Base-by-base conservation (phyloP, 129 eudicot genomes). In the Arctium lappa region DNA sequence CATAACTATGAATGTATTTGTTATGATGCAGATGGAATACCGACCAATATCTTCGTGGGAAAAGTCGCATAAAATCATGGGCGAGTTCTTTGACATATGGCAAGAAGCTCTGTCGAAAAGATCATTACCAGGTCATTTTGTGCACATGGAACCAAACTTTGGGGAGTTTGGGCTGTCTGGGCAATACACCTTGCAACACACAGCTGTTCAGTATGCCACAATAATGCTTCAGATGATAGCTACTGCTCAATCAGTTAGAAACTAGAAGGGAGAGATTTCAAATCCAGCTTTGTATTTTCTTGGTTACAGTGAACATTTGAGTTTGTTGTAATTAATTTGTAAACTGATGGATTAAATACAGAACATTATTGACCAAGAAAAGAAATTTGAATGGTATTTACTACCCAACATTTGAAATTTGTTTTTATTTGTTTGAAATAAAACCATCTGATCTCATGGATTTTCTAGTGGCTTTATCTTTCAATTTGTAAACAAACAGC, bases 101-200 rank as follows among this genome's bases (percentile, higher is more conserved):
- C 93, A 89, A 73, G 97, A 92, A 39, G 91, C 94, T 80, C 76
- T 95, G 32, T 77, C 92, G 1, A 95, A 91, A 84, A 87, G 93
- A 86, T 88, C 94, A 40, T 89, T 93, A 56, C 97, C 97, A 4
- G 98, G 98, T 82, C 98, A 91, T 84, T 95, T 95, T 72, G 92
- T 88, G 46, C 98, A 90, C 82, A 88, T 84, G 79, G 97, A 91
- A 87, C 96, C 97, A 37, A 90, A 87, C 84, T 92, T 92, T 60
- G 69, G 82, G 1, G 98, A 95, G 77, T 95, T 77, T 73, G 98
- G 94, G 39, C 93, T 95, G 9, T 72, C 88, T 3, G 98, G 94
- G 76, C 89, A 88, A 29, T 95, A 95, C 80, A 86, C 93, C 16
- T 31, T 89, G 62, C 97, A 93, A 53, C 97, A 95, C 89, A 93